phyloP scores from a whole-genome alignment of 2,329 filamentous ascomycete species.

The Clonostachys rhizophaga region DNA sequence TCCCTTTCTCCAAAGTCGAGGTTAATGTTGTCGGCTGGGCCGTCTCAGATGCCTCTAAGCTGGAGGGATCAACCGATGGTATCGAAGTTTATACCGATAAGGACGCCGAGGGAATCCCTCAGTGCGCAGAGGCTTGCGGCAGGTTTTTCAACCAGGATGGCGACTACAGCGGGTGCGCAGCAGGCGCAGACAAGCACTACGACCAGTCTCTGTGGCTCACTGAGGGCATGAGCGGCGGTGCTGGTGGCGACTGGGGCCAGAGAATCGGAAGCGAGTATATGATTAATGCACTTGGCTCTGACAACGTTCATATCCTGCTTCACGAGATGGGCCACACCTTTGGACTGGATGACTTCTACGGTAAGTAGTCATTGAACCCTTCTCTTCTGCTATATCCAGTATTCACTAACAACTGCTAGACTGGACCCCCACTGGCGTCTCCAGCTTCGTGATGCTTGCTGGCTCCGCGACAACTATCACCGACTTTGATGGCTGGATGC shows the following conservation, averaged over 20 bases:
- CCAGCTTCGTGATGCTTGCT: constrained; percentile 39
- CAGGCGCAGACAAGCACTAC: constrained; percentile 25
- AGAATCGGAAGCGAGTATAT: constrained; percentile 36
- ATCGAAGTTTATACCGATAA: constrained; percentile 34
- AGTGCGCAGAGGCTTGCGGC: constrained; percentile 21
- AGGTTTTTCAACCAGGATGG: constrained; percentile 2
- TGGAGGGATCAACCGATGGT: constrained; percentile 27
- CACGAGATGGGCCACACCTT: constrained; percentile 41
- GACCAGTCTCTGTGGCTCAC: constrained; percentile 43
- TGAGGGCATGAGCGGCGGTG: constrained; percentile 33
- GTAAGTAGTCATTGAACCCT: constrained; percentile 7
- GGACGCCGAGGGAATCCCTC: constrained; percentile 30
- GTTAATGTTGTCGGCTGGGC: constrained; percentile 36
- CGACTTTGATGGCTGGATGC: constrained; percentile 45
- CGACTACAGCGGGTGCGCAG: constrained; percentile 1
- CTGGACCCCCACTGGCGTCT: constrained; percentile 33
- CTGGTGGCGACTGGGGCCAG: constrained; percentile 43
- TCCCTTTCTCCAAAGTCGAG: constrained; percentile 31
- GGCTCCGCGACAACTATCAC: constrained; percentile 33
- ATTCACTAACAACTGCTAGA: constrained; percentile 12
- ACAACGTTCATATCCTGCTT: constrained; percentile 37
- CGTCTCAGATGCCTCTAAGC: constrained; percentile 25
- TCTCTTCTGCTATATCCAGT: background rate
- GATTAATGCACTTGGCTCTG: constrained; percentile 23
- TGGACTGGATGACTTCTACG: constrained; percentile 28